phyloP scores from a whole-genome alignment of 2,329 filamentous ascomycete species.

The Zasmidium angulare region DNA sequence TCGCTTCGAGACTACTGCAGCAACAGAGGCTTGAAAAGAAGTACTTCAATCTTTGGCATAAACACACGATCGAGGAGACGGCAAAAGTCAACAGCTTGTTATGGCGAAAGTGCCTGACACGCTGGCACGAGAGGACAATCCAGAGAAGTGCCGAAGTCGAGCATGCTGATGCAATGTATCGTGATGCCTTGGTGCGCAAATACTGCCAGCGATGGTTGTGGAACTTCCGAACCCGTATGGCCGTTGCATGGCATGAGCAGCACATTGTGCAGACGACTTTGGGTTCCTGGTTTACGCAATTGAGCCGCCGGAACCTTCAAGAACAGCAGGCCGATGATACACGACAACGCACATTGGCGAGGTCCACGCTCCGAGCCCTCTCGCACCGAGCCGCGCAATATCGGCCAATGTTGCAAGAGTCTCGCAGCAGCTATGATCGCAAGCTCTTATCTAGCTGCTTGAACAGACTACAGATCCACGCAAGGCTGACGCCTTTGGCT shows the following conservation, averaged over 20 bases:
- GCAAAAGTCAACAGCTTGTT: slow-evolving; percentile 53
- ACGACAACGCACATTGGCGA: not conserved
- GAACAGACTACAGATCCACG: slow-evolving; percentile 37
- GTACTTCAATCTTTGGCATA: slow-evolving; percentile 69
- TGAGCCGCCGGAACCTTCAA: slow-evolving; percentile 6
- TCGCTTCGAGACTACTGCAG: slow-evolving; percentile 6
- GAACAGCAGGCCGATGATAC: slow-evolving; percentile 15
- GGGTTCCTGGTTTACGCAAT: slow-evolving; percentile 7
- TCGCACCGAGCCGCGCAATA: not conserved
- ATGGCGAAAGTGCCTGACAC: slow-evolving; percentile 53
- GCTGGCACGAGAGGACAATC: slow-evolving; percentile 51
- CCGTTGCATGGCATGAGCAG: slow-evolving; percentile 38
- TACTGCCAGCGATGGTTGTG: slow-evolving; percentile 26
- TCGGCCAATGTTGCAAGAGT: not conserved
- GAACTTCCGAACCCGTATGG: slow-evolving; percentile 19
- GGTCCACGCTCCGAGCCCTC: not conserved
- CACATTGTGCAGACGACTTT: slow-evolving; percentile 19
- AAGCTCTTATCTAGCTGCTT: slow-evolving; percentile 27
- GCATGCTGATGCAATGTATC: slow-evolving; percentile 27
- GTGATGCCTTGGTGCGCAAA: slow-evolving; percentile 30
- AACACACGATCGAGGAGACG: slow-evolving; percentile 63
- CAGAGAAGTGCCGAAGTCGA: slow-evolving; percentile 18
- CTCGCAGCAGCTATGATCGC: not conserved
- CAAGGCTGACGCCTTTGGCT: slow-evolving; percentile 43
- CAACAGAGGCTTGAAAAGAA: slow-evolving; percentile 59